Conservation (phyloP, 768 basidiomycete species). For the Phylloporus sp. region DNA sequence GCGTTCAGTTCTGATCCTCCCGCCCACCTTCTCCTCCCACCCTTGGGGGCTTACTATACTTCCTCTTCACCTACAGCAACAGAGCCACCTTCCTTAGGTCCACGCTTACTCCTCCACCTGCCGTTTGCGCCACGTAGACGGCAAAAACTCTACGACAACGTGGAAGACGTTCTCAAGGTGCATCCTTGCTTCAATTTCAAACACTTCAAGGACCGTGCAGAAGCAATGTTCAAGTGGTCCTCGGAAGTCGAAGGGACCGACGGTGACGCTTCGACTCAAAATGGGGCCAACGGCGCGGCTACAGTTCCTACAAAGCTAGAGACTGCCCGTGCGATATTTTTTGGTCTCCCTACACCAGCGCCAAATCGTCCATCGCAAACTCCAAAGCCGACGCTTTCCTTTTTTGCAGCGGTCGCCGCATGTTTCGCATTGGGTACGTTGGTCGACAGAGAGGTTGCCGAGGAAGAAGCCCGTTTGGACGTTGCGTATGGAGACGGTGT, state of each 20-base stretch:
- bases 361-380: constrained; percentile 8
- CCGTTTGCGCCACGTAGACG: constrained; percentile 37
- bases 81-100: constrained; percentile 33
- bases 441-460: constrained; percentile 28
- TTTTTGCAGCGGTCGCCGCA: constrained; percentile 57
- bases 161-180: constrained; percentile 41
- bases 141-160: constrained; percentile 34
- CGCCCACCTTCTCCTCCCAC: constrained; percentile 20
- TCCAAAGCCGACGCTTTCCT: constrained; percentile 28
- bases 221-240: constrained; percentile 41
- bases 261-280: constrained; percentile 27
- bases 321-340: constrained; percentile 30
- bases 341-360: constrained; percentile 16
- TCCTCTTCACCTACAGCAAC: constrained; percentile 22
- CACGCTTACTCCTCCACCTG: constrained; percentile 36
- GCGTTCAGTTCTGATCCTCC: constrained; percentile 16
- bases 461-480: constrained; percentile 26
- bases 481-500: constrained; percentile 16
- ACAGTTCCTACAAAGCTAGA: constrained; percentile 20
- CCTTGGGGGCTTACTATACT: constrained; percentile 15
- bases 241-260: constrained; percentile 27
- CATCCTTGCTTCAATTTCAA: constrained; percentile 48
- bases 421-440: constrained; percentile 57
- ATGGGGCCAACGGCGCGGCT: constrained; percentile 22
- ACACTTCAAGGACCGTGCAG: constrained; percentile 41